Percentiles rank a stretch among this genome's conserved stretches.
Conservation (phyloP, 176 grass and related monocot species). For the Oryza glaberrima region DNA sequence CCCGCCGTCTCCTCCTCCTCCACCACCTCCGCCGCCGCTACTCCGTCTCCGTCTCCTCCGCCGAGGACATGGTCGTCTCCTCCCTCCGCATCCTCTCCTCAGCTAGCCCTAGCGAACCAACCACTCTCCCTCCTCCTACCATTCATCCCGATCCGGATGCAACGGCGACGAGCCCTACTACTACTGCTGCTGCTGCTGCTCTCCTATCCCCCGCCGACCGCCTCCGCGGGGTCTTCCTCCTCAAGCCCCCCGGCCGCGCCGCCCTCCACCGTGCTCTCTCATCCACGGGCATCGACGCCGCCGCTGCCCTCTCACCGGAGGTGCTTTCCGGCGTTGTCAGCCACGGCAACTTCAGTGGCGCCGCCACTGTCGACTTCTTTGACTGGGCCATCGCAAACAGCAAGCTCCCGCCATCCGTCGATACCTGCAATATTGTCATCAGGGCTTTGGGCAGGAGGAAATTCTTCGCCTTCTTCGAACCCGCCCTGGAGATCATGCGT, state of each 20-base stretch:
- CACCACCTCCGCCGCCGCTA: conserved; percentile 28
- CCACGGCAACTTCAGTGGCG: conserved; percentile 54
- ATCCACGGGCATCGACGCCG: conserved; percentile 34
- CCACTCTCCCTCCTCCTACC: not conserved
- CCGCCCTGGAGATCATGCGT: conserved; percentile 57
- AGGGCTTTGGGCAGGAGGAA: conserved; percentile 80
- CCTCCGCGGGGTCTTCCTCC: conserved; percentile 85
- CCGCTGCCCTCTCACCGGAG: conserved; percentile 51
- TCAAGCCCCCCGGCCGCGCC: conserved; percentile 51
- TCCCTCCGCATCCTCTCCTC: conserved; percentile 63
- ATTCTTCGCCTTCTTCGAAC: conserved; percentile 59
- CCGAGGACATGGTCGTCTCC: conserved; percentile 62
- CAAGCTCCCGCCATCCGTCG: conserved; percentile 33
- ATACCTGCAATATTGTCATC: conserved; percentile 66
- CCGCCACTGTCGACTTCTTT: conserved; percentile 59
- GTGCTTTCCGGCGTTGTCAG: conserved; percentile 59
- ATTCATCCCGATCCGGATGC: not conserved
- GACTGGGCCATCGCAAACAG: conserved; percentile 65
- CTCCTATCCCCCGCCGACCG: conserved; percentile 62
- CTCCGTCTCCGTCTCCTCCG: conserved; percentile 7
- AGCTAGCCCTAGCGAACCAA: not conserved
- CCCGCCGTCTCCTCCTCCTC: conserved; percentile 19
- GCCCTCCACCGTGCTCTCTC: conserved; percentile 65
- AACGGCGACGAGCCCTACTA: not conserved
- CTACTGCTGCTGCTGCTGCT: not conserved